Base-by-base conservation (phyloP, 495 filamentous ascomycete genomes). In the Filosporella fistucella region DNA sequence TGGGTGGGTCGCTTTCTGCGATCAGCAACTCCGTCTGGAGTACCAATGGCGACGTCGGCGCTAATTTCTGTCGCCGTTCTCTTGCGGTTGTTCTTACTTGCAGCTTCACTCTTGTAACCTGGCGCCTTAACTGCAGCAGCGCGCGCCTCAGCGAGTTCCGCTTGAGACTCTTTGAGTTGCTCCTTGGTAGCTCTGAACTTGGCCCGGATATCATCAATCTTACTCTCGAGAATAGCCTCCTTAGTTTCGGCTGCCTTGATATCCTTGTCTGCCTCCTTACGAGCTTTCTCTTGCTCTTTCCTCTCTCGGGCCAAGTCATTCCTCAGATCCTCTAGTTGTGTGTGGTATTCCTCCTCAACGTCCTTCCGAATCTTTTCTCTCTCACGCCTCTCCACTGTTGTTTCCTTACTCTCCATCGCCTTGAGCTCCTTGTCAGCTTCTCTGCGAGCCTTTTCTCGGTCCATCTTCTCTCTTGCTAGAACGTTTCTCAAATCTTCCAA, bases 181-280 rank as follows among this genome's bases (percentile, higher is more conserved):
- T 85, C 81, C 51, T 85, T 86, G 0, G 79, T 74, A 16, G 75
- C 70, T 25, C 70, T 76, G 8, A 90, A 63, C 58, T 91, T 89
- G 22, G 70, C 75, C 47, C 73, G 77, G 29, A 88, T 69, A 25
- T 77, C 74, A 32, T 85, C 82, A 23, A 91, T 62, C 58, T 80
- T 86, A 43, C 75, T 78, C 50, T 89, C 83, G 6, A 86, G 66
- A 1, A 76, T 65, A 17, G 74, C 65, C 32, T 74, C 78, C 32
- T 78, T 74, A 13, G 66, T 65, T 38, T 84, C 75, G 49, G 69
- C 77, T 36, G 77, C 76, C 4, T 60, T 61, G 29, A 57, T 10
- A 5, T 61, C 55, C 25, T 47, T 54, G 14, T 61, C 51, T 1
- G 38, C 34, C 10, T 42, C 45, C 20, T 60, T 58, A 50, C 52